Evolutionary conservation across 768 basidiomycete species (phyloP).

Genomic region (Leccinum variicolor): DNA sequence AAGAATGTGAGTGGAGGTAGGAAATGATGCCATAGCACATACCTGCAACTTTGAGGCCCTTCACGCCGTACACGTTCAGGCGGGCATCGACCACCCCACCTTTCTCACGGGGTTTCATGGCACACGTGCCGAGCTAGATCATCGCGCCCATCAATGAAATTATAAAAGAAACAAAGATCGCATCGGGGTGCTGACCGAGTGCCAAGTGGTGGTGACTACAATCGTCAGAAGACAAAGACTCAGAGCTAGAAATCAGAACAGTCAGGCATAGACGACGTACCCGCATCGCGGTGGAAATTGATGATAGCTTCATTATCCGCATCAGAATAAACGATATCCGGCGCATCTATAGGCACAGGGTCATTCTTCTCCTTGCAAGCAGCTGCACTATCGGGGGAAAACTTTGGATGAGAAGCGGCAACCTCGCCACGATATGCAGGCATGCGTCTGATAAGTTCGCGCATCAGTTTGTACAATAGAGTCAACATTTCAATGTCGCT

Average conservation of each 20-base stretch:
- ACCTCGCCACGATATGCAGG: constrained; percentile 25
- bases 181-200: background rate
- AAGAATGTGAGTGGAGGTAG: background rate
- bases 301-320: background rate
- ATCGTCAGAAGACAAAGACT: background rate
- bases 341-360: constrained; percentile 14
- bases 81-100: constrained; percentile 12
- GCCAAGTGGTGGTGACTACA: background rate
- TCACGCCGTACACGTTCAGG: constrained; percentile 15
- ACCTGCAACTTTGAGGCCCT: constrained; percentile 15
- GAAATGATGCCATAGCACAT: background rate
- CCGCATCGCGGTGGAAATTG: background rate
- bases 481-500: constrained; percentile 43
- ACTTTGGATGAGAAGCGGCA: constrained; percentile 23
- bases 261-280: background rate
- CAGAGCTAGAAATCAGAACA: background rate
- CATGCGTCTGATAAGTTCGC: constrained; percentile 58
- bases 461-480: constrained; percentile 52
- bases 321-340: background rate
- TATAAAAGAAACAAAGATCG: too few species aligned
- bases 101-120: constrained; percentile 47
- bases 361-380: constrained; percentile 12
- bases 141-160: background rate
- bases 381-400: constrained; percentile 28
- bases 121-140: constrained; percentile 44